A percentile compares a stretch with the other conserved stretches of the same genome.
Conservation (phyloP, 345 rosid species). For the Turritis glabra region DNA sequence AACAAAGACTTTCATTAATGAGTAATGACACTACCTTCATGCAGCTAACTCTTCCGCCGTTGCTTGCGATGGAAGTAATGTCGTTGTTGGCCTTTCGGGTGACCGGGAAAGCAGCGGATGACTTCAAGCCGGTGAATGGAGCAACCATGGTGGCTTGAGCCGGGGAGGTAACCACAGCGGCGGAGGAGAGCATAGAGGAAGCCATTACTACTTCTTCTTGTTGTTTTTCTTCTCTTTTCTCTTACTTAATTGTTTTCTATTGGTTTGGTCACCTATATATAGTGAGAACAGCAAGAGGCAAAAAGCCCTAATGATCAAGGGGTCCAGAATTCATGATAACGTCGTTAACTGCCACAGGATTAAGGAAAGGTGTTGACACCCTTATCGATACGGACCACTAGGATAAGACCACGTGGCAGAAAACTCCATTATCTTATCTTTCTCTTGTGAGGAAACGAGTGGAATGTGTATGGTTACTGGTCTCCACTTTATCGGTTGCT, state of each 20-base stretch:
- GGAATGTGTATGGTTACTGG: constrained; percentile 32
- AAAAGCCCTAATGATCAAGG: constrained; percentile 15
- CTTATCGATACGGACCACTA: constrained; percentile 34
- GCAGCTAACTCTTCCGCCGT: constrained; percentile 54
- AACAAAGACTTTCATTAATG: background rate
- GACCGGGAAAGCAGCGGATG: constrained; percentile 47
- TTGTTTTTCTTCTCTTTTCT: constrained; percentile 7
- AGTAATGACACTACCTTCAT: constrained; percentile 41
- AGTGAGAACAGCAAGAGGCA: background rate
- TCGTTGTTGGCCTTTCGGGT: constrained; percentile 50
- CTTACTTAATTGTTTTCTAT: background rate
- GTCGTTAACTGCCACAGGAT: constrained; percentile 40
- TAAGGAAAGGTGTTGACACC: constrained; percentile 39
- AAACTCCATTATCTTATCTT: constrained; percentile 34
- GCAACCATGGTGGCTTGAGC: constrained; percentile 58
- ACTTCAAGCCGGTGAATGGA: constrained; percentile 56
- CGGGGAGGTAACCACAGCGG: constrained; percentile 46
- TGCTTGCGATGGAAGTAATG: constrained; percentile 52
- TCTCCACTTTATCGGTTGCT: constrained; percentile 33
- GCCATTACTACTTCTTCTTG: constrained; percentile 46
- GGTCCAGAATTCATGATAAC: constrained; percentile 34
- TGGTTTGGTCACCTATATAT: constrained; percentile 27
- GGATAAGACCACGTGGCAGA: constrained; percentile 24
- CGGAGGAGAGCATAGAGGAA: constrained; percentile 57
- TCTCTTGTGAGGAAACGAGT: constrained; percentile 5